Evolutionary conservation across 495 filamentous ascomycete species (phyloP), one percentile per base, ranked within the genome.

Genomic region (Lophiotrema nucula): DNA sequence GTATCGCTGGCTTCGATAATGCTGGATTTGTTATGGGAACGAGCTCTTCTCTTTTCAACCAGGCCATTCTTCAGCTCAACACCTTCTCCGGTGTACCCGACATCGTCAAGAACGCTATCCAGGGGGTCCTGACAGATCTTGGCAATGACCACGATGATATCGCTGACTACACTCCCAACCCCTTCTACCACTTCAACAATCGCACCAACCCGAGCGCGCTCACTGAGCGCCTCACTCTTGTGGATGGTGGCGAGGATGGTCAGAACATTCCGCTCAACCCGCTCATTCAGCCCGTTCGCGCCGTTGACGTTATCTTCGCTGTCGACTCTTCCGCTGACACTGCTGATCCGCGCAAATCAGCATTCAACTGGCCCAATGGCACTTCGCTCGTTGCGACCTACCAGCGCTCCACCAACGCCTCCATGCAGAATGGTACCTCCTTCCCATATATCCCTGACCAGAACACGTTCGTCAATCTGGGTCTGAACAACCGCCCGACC

Each of bases 181-280:
- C 92, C 0, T 97, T 97, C 76, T 84, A 81, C 58, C 70, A 76
- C 53, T 96, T 81, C 72, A 80, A 88, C 72, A 78, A 79, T 26
- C 65, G 70, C 8, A 81, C 78, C 12, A 92, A 90, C 67, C 82
- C 76, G 0, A 80, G 78, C 25, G 78, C 85, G 12, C 38, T 71
- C 27, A 71, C 77, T 6, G 55, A 67, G 25, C 72, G 80, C 44
- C 81, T 97, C 21, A 87, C 86, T 26, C 79, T 97, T 18, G 88
- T 92, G 15, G 92, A 97, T 68, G 92, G 92, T 27, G 92, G 92
- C 39, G 80, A 88, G 67, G 92, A 96, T 67, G 66, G 83, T 18
- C 88, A 97, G 67, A 96, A 96, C 70, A 83, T 96, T 46, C 92
- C 92, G 0, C 77, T 96, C 1, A 80, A 90, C 60, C 93, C 93